Evolutionary conservation across 768 basidiomycete species (phyloP), one percentile per base, ranked within the genome.

Genomic region (Hortiboletus flavorubellus): DNA sequence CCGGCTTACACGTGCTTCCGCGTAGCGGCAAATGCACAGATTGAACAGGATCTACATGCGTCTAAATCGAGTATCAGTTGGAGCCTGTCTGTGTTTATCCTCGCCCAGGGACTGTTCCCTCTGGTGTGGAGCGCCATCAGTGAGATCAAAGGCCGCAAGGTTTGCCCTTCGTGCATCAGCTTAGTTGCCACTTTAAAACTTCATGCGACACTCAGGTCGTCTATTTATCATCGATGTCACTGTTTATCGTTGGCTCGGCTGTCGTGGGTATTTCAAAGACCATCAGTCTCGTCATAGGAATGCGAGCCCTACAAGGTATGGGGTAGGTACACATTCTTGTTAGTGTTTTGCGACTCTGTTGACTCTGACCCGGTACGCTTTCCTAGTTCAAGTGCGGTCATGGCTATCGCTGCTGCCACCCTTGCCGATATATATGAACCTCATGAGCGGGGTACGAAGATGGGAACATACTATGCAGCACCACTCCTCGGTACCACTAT

Each of bases 391-490:
- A 81, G 83, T 49, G 86, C 87, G 1, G 84, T 88, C 15, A 78
- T 87, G 53, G 69, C 85, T 0, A 82, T 92, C 45, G 90, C 89
- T 11, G 88, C 87, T 1, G 89, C 87, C 5, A 88, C 89, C 0
- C 75, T 92, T 4, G 87, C 89, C 4, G 90, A 91, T 66, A 84
- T 91, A 16, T 91, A 83, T 60, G 89, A 91, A 30, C 82, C 89
- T 0, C 73, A 77, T n/a, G 85, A 91, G 63, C 76, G 91, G n/a
- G 91, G 91, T 4, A 81, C 79, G 9, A 88, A 84, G 76, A 86
- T 93, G 80, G 91, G 92, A 0, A 75, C 92, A 21, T 93, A 85
- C 68, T 93, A 92, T 66, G 82, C 84, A 4, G 86, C 91, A 5
- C 90, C 89, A 0, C 78, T 92, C 8, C 80, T 93, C 5, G 91